Evolutionary conservation across 148 eudicot genomes (phyloP).

Genomic region (Bassia scoparia): DNA sequence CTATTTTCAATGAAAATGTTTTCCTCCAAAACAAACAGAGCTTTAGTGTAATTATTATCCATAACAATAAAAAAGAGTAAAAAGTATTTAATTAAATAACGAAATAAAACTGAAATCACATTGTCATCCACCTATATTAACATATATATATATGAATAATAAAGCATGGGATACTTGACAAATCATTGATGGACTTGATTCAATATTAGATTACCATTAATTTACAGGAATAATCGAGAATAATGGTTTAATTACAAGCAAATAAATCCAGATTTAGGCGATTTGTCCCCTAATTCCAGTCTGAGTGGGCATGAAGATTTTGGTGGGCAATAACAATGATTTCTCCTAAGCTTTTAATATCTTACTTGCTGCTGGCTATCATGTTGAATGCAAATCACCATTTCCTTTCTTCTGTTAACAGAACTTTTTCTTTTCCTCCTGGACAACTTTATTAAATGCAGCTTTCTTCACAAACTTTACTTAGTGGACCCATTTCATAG

Average conservation of each 20-base stretch:
- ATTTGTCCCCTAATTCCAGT: constrained; percentile 6
- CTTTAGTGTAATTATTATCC: too few species aligned
- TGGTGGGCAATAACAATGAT: constrained; percentile 15
- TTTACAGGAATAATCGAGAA: neutral
- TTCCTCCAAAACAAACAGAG: too few species aligned
- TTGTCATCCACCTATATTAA: neutral
- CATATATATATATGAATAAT: too few species aligned
- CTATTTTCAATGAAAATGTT: too few species aligned
- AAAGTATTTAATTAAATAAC: too few species aligned
- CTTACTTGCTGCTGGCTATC: neutral
- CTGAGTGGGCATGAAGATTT: constrained; percentile 10
- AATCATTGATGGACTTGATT: constrained; percentile 1
- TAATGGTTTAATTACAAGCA: neutral
- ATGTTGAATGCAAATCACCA: neutral
- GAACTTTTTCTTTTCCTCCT: constrained; percentile 9
- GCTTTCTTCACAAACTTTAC: constrained; percentile 13
- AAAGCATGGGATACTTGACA: too few species aligned
- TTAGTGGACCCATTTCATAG: neutral
- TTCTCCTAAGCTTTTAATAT: neutral
- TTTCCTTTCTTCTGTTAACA: constrained; percentile 12
- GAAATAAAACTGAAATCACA: too few species aligned
- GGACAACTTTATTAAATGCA: constrained; percentile 7
- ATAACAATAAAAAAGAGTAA: too few species aligned
- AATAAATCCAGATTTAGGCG: neutral
- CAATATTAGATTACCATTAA: neutral